Conservation (phyloP, 2,329 filamentous ascomycete genomes). For the Pseudopyricularia cyperi region DNA sequence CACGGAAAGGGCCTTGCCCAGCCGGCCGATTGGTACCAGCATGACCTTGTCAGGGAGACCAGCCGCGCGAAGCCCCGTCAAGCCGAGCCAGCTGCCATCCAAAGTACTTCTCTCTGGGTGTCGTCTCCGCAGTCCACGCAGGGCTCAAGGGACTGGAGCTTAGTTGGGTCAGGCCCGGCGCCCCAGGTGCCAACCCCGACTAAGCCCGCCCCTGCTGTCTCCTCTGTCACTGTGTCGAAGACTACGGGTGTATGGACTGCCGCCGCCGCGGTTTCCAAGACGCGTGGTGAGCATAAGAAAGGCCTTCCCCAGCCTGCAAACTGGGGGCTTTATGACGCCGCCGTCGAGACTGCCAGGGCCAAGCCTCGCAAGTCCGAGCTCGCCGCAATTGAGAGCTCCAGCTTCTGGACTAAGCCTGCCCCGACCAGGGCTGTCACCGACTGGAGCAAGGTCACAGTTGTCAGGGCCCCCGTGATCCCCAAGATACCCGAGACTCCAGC, state of each 20-base stretch:
- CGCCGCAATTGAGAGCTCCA: constrained; percentile 4
- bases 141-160: neutral
- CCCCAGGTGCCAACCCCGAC: constrained; percentile 5
- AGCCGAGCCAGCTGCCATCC: constrained; percentile 15
- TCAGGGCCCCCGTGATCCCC: neutral
- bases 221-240: neutral
- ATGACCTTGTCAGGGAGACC: constrained; percentile 14
- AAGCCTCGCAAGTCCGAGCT: constrained; percentile 14
- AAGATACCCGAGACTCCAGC: neutral
- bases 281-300: constrained; percentile 4
- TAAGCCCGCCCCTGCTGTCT: neutral
- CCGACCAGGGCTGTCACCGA: neutral
- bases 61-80: constrained; percentile 15
- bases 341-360: constrained; percentile 12
- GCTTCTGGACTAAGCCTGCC: constrained; percentile 4
- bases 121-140: neutral
- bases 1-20: constrained; percentile 12
- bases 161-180: neutral
- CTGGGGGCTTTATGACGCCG: constrained; percentile 19
- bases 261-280: neutral
- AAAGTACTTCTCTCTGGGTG: constrained; percentile 10
- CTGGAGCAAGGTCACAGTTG: neutral
- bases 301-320: constrained; percentile 21
- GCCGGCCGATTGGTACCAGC: constrained; percentile 24
- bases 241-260: neutral